Percentiles rank a stretch among this genome's conserved stretches.
These are phyloP conservation scores for Acer negundo DNA, from an alignment of 345 rosid species.

Conservation along the genomic window DNA sequence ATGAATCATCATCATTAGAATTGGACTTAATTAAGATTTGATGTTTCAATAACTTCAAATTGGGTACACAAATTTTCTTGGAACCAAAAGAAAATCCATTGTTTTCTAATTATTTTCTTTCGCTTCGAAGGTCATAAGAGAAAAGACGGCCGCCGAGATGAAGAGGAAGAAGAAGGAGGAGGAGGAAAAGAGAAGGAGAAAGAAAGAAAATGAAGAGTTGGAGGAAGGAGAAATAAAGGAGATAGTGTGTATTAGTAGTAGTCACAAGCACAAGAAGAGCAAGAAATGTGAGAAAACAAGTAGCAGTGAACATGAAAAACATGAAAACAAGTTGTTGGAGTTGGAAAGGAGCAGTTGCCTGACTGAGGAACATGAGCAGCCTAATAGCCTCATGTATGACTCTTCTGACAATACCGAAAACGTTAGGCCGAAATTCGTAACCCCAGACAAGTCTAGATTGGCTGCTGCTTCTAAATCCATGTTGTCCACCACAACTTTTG, in stretches of 20 bases:
- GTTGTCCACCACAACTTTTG: too few species aligned
- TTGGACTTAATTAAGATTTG: too few species aligned
- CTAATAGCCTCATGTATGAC: conserved; percentile 16
- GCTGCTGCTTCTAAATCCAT: neutral
- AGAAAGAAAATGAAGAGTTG: neutral
- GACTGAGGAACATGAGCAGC: conserved; percentile 19
- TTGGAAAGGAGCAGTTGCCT: conserved; percentile 11
- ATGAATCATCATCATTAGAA: too few species aligned
- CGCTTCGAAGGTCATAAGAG: conserved; percentile 6
- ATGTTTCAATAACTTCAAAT: too few species aligned
- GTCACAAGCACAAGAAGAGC: neutral
- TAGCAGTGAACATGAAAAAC: neutral
- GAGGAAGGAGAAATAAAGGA: neutral
- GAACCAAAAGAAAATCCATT: neutral
- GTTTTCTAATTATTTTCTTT: neutral
- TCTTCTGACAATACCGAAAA: conserved; percentile 24
- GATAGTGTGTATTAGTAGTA: neutral
- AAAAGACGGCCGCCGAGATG: neutral
- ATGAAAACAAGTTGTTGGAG: neutral
- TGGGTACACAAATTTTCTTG: too few species aligned
- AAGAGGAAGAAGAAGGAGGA: neutral
- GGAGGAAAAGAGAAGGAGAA: neutral
- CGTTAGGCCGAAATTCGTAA: neutral
- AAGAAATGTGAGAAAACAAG: neutral
- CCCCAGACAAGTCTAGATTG: neutral